Evolutionary conservation across 176 grass and related monocot species (phyloP).

Genomic region (Oryza punctata): DNA sequence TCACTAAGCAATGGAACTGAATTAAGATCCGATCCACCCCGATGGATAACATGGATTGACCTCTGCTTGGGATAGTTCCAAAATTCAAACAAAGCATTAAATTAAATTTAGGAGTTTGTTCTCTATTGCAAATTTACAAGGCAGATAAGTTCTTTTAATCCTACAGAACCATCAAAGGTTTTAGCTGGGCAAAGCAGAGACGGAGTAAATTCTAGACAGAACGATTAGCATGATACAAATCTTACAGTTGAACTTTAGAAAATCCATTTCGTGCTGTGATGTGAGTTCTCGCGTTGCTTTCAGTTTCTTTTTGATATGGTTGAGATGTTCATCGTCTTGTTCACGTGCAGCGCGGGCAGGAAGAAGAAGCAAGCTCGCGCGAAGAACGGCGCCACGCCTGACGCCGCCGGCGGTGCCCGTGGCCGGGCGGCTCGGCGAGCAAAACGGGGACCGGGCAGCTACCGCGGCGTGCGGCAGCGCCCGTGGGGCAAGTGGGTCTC

Average conservation of each 20-base stretch:
- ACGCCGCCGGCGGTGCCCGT: not conserved
- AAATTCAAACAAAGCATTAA: not conserved
- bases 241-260: not conserved
- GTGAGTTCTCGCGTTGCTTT: too few relatives aligned
- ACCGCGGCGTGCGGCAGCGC: constrained; percentile 68
- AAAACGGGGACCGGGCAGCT: constrained; percentile 44
- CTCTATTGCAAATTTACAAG: not conserved
- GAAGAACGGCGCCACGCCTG: not conserved
- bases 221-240: not conserved
- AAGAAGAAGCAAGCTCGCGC: constrained; percentile 22
- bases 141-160: not conserved
- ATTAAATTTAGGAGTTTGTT: not conserved
- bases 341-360: constrained; percentile 30
- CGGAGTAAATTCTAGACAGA: not conserved
- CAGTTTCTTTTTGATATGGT: not conserved
- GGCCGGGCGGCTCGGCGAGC: constrained; percentile 28
- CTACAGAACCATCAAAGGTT: not conserved
- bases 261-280: not conserved
- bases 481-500: constrained; percentile 75
- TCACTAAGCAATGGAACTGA: not conserved
- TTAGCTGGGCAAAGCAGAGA: not conserved
- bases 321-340: not conserved
- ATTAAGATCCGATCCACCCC: too few relatives aligned
- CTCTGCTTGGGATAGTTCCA: not conserved
- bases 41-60: not conserved